A percentile compares a stretch with the other conserved stretches of the same genome.
Evolutionary conservation across 2,329 filamentous ascomycete species (phyloP).

Genomic region (Hymenoscyphus fraxineus): DNA sequence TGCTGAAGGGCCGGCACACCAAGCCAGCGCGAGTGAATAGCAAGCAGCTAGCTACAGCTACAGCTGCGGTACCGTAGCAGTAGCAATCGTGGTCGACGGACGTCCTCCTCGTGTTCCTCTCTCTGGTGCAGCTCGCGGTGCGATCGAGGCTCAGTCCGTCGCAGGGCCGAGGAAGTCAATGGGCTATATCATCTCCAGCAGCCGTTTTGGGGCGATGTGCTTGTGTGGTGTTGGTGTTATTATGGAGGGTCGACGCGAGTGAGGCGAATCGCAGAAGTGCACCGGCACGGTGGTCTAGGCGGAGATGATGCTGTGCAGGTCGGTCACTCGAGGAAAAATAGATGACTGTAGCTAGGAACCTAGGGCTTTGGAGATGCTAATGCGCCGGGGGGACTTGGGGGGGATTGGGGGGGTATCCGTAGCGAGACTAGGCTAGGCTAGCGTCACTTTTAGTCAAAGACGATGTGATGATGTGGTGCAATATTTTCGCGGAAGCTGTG

Average conservation of each 20-base stretch:
- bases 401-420: neutral
- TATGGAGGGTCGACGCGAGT: neutral
- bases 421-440: neutral
- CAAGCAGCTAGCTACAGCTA: constrained; percentile 11
- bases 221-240: neutral
- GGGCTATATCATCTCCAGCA: constrained; percentile 33
- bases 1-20: neutral
- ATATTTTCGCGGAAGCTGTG: neutral
- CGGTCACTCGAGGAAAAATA: neutral
- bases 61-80: too few relatives aligned
- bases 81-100: too few relatives aligned
- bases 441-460: neutral
- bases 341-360: neutral
- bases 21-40: constrained; percentile 17
- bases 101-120: neutral
- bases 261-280: neutral
- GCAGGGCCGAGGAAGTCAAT: constrained; percentile 31
- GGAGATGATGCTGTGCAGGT: neutral
- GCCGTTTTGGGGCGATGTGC: neutral
- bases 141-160: constrained; percentile 29
- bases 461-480: neutral
- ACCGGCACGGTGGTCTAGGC: neutral
- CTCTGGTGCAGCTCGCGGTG: neutral
- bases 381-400: neutral
- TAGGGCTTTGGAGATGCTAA: neutral